Evolutionary conservation across 169 alveolate genomes (phyloP), one percentile per base, ranked within the genome.

Genomic region (Cryptosporidium andersoni): DNA sequence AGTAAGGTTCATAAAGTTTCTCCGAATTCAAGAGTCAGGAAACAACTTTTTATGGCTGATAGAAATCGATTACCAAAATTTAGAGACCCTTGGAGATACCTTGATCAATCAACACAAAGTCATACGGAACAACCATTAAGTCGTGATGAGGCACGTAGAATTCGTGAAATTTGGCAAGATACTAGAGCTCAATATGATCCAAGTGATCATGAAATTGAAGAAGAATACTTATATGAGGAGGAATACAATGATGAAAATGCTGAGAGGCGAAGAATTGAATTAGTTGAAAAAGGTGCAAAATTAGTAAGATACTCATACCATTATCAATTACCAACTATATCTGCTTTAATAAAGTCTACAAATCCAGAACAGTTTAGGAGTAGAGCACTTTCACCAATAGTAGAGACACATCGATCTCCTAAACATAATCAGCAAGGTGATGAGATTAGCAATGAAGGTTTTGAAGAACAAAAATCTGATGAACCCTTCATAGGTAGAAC

Each of bases 141-240:
- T 58, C 60, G 43, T 49, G 85, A 74, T 11, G 85, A 74, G 37
- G 85, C 85, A 7, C 85, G 67, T n/a, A 43, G 55, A 11, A 74
- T 74, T 40, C 66, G 85, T 42, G 85, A 74, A 36, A 74, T 74
- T 56, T 74, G 85, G 85, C 85, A 74, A 45, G 85, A 74, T 58
- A 74, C 85, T 48, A 74, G 85, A 39, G 85, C 85, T 25, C 85
- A 74, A 60, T 74, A 74, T 47, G 53, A 62, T 51, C 85, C 85
- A n/a, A 74, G 85, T 14, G 85, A 74, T 62, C 74, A 68, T 4
- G 85, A 74, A 55, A 74, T 74, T 34, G 85, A 74, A 7, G 67
- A 74, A 16, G 85, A 74, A 9, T 74, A 45, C n/a, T 51, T 74
- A 4, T 74, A 58, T 74, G 85, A 74, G 42, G 85, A 74, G 14